Percentiles rank a stretch among this genome's conserved stretches.
These are phyloP conservation scores for Celoporthe dispersa DNA, from an alignment of 2,329 filamentous ascomycete species.

Conservation along the genomic window DNA sequence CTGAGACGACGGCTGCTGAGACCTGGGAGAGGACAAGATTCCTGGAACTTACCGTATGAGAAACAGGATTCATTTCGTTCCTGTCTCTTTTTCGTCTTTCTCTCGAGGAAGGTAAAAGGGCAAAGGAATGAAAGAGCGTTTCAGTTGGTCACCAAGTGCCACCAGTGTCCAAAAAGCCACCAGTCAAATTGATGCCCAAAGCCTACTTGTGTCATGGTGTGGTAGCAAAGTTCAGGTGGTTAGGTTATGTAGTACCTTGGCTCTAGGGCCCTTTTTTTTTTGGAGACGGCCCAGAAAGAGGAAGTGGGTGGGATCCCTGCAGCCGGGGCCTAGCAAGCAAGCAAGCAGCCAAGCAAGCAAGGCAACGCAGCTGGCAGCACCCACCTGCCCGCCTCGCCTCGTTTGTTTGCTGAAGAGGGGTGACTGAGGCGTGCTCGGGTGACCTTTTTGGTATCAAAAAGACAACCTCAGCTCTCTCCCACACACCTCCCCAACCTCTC, in stretches of 20 bases:
- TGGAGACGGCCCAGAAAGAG: neutral
- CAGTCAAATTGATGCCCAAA: constrained; percentile 1
- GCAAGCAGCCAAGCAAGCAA: neutral
- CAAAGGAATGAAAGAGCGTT: neutral
- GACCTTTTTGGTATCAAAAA: constrained; percentile 15
- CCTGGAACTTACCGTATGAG: too few relatives aligned
- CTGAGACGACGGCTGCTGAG: too few relatives aligned
- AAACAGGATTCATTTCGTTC: too few relatives aligned
- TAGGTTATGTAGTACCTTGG: neutral
- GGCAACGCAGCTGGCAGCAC: too few relatives aligned
- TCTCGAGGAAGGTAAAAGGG: too few relatives aligned
- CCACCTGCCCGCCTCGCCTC: neutral
- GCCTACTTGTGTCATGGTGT: neutral
- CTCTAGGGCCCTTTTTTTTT: neutral
- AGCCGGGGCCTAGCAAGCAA: neutral
- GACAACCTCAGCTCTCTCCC: constrained; percentile 13
- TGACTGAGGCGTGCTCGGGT: constrained; percentile 6
- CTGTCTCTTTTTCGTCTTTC: neutral
- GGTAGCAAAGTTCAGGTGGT: constrained; percentile 10
- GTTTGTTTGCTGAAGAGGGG: constrained; percentile 3
- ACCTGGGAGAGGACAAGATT: neutral
- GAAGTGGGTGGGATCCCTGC: neutral
- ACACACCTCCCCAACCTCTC: constrained; percentile 4
- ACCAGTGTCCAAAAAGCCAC: neutral
- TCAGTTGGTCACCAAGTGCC: neutral